Evolutionary conservation across 768 basidiomycete species (phyloP).

Genomic region (Termitomyces sp.): DNA sequence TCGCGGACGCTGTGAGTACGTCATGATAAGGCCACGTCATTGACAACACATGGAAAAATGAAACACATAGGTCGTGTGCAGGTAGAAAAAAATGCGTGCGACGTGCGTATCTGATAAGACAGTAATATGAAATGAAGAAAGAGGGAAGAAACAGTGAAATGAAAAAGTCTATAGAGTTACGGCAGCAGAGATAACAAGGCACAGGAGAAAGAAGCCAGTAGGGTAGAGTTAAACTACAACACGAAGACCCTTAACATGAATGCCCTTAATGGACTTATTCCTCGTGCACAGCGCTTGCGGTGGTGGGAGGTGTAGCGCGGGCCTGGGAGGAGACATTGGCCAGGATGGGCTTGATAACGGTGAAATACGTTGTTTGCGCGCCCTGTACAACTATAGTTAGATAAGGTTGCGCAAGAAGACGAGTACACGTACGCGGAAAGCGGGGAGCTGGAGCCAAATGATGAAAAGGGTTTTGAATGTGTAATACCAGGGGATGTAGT

Average conservation of each 20-base stretch:
- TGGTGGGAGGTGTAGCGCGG: constrained; percentile 38
- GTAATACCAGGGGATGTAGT: constrained; percentile 94
- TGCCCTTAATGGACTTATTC: constrained; percentile 7
- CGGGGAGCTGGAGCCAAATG: constrained; percentile 87
- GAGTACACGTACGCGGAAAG: constrained; percentile 62
- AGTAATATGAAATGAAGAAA: neutral
- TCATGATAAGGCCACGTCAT: neutral
- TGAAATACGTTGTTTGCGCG: constrained; percentile 76
- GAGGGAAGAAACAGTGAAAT: neutral
- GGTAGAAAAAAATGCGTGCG: neutral
- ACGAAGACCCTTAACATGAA: neutral
- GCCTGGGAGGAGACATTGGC: constrained; percentile 48
- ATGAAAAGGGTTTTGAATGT: constrained; percentile 89
- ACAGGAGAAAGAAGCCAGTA: neutral
- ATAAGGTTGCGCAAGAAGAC: constrained; percentile 14
- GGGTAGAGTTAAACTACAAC: neutral
- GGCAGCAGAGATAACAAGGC: neutral
- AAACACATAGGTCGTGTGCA: neutral
- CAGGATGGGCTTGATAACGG: constrained; percentile 76
- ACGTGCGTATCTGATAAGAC: neutral
- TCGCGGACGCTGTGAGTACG: neutral
- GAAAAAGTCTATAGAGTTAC: neutral
- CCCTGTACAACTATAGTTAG: constrained; percentile 44
- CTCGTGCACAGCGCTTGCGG: constrained; percentile 36
- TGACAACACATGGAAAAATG: neutral